Percentiles rank a stretch among this genome's conserved stretches.
phyloP scores from a whole-genome alignment of 2,329 filamentous ascomycete genomes.

The Zopfia rhizophila region DNA sequence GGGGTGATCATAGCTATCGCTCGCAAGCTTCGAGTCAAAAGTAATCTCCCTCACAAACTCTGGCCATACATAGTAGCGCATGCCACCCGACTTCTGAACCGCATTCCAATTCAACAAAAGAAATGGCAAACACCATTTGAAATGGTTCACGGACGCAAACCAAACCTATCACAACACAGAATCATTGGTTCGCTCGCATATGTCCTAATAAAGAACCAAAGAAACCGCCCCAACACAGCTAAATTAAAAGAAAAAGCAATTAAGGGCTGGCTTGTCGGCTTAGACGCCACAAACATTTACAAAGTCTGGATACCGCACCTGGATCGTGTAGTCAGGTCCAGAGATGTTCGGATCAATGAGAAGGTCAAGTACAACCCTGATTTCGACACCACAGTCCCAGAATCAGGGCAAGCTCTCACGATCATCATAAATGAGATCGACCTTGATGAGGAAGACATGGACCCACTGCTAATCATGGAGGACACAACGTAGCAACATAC shows the following conservation, averaged over 20 bases:
- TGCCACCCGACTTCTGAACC: conserved; percentile 11
- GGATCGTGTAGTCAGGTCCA: no score
- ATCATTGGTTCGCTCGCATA: conserved; percentile 8
- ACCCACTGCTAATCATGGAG: no score
- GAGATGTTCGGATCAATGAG: no score
- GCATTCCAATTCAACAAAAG: conserved; percentile 5
- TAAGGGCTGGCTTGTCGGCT: conserved; percentile 7
- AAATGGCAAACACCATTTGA: conserved; percentile 10
- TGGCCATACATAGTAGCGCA: conserved; percentile 6
- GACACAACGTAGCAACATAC: no score
- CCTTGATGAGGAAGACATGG: no score
- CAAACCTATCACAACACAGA: conserved; percentile 9
- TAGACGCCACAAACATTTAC: conserved; percentile 11
- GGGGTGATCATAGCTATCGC: conserved; percentile 10
- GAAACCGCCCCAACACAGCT: conserved; percentile 3
- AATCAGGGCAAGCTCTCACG: no score
- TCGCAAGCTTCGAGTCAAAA: not conserved
- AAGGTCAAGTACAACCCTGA: no score
- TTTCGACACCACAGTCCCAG: no score
- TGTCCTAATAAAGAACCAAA: conserved; percentile 10
- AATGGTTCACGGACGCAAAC: conserved; percentile 9
- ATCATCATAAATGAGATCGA: no score
- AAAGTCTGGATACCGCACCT: conserved; percentile 11
- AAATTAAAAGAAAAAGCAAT: conserved; percentile 11
- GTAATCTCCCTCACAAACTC: not conserved